These are phyloP conservation scores for Cutaneotrichosporon sp. DNA, from an alignment of 1,284 basidiomycete genomes.

Conservation along the genomic window DNA sequence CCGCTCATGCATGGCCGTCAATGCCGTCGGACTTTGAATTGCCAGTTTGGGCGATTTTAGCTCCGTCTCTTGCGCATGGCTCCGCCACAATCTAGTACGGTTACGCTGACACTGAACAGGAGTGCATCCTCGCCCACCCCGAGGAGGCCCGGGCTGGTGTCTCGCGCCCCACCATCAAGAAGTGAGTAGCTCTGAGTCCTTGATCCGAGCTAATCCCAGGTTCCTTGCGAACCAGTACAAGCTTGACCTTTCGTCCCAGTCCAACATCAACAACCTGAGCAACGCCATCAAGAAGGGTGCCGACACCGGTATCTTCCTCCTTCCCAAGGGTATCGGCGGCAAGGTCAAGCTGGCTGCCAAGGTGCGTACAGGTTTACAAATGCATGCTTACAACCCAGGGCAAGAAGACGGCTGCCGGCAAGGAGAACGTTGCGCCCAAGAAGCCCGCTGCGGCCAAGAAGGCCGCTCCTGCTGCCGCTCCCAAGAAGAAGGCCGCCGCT, in stretches of 20 bases:
- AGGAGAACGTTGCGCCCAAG: constrained; percentile 53
- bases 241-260: constrained; percentile 63
- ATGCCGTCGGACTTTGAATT: constrained; percentile 14
- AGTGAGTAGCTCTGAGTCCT: constrained; percentile 59
- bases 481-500: constrained; percentile 19
- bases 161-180: constrained; percentile 88
- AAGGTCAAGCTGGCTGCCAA: constrained; percentile 71
- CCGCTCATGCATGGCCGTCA: constrained; percentile 10
- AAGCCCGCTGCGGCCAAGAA: constrained; percentile 26
- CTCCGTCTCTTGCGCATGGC: background rate
- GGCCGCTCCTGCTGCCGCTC: constrained; percentile 24
- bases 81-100: background rate
- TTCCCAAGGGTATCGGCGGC: constrained; percentile 79
- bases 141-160: constrained; percentile 78
- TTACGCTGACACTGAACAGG: constrained; percentile 44
- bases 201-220: constrained; percentile 46
- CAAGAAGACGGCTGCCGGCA: constrained; percentile 45
- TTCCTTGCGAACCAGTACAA: constrained; percentile 72
- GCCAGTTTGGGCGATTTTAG: constrained; percentile 29
- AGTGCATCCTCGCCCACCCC: constrained; percentile 69
- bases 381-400: background rate
- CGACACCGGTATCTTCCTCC: constrained; percentile 70
- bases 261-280: constrained; percentile 73
- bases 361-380: constrained; percentile 7
- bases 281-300: constrained; percentile 73